Evolutionary conservation across 108 stramenopile genomes (phyloP).

Genomic region (Cyclotella baltica): DNA sequence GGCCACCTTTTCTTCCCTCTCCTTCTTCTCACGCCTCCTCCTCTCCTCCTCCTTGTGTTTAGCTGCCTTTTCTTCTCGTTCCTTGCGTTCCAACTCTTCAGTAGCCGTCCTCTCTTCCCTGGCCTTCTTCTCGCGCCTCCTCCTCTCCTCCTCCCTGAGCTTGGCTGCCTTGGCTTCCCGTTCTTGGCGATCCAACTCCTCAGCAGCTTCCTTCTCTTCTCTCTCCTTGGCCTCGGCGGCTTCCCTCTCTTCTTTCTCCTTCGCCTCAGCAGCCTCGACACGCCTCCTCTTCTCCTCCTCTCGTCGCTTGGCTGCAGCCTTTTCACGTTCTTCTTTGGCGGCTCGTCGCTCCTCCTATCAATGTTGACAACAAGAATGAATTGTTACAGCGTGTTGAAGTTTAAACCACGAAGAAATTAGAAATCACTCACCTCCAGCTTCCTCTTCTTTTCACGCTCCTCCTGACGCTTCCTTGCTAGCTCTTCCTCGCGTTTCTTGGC

Average conservation of each 20-base stretch:
- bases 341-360: conserved; percentile 11
- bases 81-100: conserved; percentile 16
- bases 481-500: conserved; percentile 21
- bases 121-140: neutral
- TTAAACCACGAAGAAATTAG: neutral
- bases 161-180: neutral
- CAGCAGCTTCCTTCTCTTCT: neutral
- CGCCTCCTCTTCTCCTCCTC: neutral
- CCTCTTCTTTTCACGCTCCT: conserved; percentile 19
- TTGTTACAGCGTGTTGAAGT: neutral
- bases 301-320: conserved; percentile 11
- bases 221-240: neutral
- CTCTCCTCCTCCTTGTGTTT: conserved; percentile 14
- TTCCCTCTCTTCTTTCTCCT: conserved; percentile 12
- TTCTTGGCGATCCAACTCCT: conserved; percentile 16
- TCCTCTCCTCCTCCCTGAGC: conserved; percentile 7
- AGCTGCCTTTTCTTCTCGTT: conserved; percentile 4
- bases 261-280: neutral
- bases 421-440: conserved; percentile 12
- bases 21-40: neutral
- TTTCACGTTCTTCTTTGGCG: conserved; percentile 13
- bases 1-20: no score
- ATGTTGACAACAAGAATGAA: neutral
- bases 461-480: conserved; percentile 1
- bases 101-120: no score